These are phyloP conservation scores for Chytriomyces sp. DNA, from an alignment of 192 early-diverging fungal genomes.

Conservation along the genomic window DNA sequence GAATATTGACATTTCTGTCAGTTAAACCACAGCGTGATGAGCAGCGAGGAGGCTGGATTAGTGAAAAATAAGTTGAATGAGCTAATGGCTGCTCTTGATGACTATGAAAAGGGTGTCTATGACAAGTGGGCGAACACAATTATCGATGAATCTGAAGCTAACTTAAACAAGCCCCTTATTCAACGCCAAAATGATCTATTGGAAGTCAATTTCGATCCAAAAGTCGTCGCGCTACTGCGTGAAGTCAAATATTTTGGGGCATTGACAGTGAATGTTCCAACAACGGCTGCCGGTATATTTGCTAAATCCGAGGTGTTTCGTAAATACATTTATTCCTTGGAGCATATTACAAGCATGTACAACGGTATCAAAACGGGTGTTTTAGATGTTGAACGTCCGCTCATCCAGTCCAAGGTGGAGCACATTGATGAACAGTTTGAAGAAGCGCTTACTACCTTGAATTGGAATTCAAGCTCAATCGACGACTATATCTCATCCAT, in stretches of 20 bases:
- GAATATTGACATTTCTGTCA: slow-evolving; percentile 19
- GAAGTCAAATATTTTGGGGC: slow-evolving; percentile 66
- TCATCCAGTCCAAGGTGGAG: slow-evolving; percentile 55
- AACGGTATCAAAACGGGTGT: slow-evolving; percentile 59
- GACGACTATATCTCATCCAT: slow-evolving; percentile 58
- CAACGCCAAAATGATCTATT: slow-evolving; percentile 43
- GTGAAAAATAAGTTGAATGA: slow-evolving; percentile 58
- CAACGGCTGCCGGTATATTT: slow-evolving; percentile 55
- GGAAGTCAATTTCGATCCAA: slow-evolving; percentile 68
- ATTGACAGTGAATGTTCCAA: slow-evolving; percentile 49
- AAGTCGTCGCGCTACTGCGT: slow-evolving; percentile 66
- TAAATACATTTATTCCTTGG: slow-evolving; percentile 62
- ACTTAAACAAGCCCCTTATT: slow-evolving; percentile 61
- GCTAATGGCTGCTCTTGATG: slow-evolving; percentile 52
- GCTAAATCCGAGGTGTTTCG: slow-evolving; percentile 61
- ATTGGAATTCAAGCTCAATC: slow-evolving; percentile 59
- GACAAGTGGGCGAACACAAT: slow-evolving; percentile 57
- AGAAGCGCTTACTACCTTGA: slow-evolving; percentile 52
- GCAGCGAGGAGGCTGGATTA: slow-evolving; percentile 55
- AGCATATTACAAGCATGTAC: slow-evolving; percentile 60
- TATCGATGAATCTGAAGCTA: slow-evolving; percentile 64
- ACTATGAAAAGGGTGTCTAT: slow-evolving; percentile 54
- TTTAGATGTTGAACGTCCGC: slow-evolving; percentile 60
- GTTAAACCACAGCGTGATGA: slow-evolving; percentile 61
- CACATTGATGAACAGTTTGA: slow-evolving; percentile 61